A percentile compares a stretch with the other conserved stretches of the same genome.
Conservation (phyloP, 305 asterid genomes). For the Fraxinus nigra region DNA sequence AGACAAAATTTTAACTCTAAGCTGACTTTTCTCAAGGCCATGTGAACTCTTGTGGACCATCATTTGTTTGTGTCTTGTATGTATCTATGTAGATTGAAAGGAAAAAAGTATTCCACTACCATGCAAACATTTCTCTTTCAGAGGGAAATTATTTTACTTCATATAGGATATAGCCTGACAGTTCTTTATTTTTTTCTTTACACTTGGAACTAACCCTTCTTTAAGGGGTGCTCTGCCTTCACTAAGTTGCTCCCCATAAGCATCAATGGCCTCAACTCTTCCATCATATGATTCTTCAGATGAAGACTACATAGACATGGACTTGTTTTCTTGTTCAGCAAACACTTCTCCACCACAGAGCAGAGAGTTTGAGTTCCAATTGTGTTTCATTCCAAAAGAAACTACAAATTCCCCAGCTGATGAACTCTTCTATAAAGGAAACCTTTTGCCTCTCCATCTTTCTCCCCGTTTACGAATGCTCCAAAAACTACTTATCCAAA, state of each 20-base stretch:
- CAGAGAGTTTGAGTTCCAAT: conserved; percentile 84
- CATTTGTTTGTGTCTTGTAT: not conserved
- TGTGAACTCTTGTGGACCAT: not conserved
- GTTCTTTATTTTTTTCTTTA: not conserved
- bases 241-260: conserved; percentile 43
- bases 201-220: conserved; percentile 50
- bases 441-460: conserved; percentile 80
- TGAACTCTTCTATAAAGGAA: conserved; percentile 84
- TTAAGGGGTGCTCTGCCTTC: conserved; percentile 40
- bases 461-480: conserved; percentile 63
- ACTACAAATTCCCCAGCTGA: conserved; percentile 62
- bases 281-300: conserved; percentile 29
- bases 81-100: not conserved
- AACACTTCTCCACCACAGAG: conserved; percentile 38
- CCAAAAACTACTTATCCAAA: conserved; percentile 31
- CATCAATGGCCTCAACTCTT: conserved; percentile 40
- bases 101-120: not conserved
- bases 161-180: not conserved
- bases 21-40: not conserved
- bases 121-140: not conserved
- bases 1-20: not conserved
- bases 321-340: conserved; percentile 34
- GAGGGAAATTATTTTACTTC: not conserved
- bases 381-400: conserved; percentile 27
- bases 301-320: conserved; percentile 75